Evolutionary conservation across 2,329 filamentous ascomycete genomes (phyloP).

Genomic region (Helotiales sp.): DNA sequence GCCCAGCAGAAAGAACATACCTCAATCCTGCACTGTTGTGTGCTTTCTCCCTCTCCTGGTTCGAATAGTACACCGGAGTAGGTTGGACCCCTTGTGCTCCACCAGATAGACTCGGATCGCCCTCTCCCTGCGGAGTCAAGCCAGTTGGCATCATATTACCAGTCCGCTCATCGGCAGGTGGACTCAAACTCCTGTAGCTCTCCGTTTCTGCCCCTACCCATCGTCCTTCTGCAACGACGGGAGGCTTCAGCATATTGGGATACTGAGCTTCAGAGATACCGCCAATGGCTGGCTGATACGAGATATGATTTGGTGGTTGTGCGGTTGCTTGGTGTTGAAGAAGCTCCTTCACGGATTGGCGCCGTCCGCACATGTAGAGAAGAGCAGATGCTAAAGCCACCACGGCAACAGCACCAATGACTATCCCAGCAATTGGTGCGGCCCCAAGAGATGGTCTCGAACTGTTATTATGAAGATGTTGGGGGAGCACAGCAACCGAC

Average conservation of each 20-base stretch:
- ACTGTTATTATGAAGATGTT: slow-evolving; percentile 4
- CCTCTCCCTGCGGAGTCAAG: slow-evolving; percentile 9
- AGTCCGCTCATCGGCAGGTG: slow-evolving; percentile 27
- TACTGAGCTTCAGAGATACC: slow-evolving; percentile 34
- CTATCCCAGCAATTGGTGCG: slow-evolving; percentile 60
- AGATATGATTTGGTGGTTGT: slow-evolving; percentile 24
- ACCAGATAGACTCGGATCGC: slow-evolving; percentile 6
- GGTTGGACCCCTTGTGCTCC: slow-evolving; percentile 18
- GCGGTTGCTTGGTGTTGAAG: slow-evolving; percentile 17
- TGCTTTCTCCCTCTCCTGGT: slow-evolving; percentile 28
- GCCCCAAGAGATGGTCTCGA: background rate
- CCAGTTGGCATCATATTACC: slow-evolving; percentile 31
- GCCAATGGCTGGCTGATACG: slow-evolving; percentile 30
- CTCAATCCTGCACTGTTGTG: slow-evolving; percentile 14
- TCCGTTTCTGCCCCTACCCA: slow-evolving; percentile 20
- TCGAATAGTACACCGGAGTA: slow-evolving; percentile 23
- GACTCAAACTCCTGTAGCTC: slow-evolving; percentile 29
- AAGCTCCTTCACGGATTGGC: slow-evolving; percentile 28
- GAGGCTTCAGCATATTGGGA: slow-evolving; percentile 32
- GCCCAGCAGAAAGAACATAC: slow-evolving; percentile 16
- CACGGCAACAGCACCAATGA: slow-evolving; percentile 51
- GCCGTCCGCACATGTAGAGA: slow-evolving; percentile 52
- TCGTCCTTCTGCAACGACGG: background rate
- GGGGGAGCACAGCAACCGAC: background rate
- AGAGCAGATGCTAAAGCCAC: slow-evolving; percentile 52